Evolutionary conservation across 345 rosid genomes (phyloP), one percentile per base, ranked within the genome.

Genomic region (Mangifera indica): DNA sequence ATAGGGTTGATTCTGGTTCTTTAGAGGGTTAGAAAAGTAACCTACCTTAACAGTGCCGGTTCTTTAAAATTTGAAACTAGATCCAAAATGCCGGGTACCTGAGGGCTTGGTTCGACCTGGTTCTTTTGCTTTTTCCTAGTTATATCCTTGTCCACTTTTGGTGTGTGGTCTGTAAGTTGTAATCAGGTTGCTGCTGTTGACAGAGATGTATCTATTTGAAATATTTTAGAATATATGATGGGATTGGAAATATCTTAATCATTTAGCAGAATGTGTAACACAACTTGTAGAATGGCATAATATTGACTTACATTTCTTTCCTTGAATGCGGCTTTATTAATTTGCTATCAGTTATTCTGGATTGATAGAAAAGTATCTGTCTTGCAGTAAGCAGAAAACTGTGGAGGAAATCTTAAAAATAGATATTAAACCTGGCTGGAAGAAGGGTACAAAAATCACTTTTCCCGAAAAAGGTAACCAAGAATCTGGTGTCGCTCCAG

Each of bases 371-470:
- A n/a, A 63, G 52, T 69, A 20, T 25, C 26, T 65, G 32, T 60
- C 37, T 73, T 78, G 76, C 79, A 88, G 93, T 12, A 82, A 78
- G 76, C 85, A 83, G 55, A 85, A 78, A 60, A 83, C 86, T 10
- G 84, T 87, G 15, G 90, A 94, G 13, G 98, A 94, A 81, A 82
- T 80, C 44, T 63, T 91, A 64, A 91, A 85, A 79, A 87, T 88
- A 55, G 92, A 87, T 20, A 84, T 90, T 58, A 76, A 82, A 66
- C 93, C 92, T 11, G 96, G 97, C 24, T 92, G 97, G 97, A 92
- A 88, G 80, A 92, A 87, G 71, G 92, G 96, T 42, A 90, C 97
- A 1, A 88, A 90, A 80, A 87, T 92, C 73, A 88, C 92, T n/a
- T 88, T 92, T 66, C 92, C 87, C 0, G 97, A 81, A 83, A 88